Conservation (phyloP, 345 rosid species). For the Microcos paniculata region DNA sequence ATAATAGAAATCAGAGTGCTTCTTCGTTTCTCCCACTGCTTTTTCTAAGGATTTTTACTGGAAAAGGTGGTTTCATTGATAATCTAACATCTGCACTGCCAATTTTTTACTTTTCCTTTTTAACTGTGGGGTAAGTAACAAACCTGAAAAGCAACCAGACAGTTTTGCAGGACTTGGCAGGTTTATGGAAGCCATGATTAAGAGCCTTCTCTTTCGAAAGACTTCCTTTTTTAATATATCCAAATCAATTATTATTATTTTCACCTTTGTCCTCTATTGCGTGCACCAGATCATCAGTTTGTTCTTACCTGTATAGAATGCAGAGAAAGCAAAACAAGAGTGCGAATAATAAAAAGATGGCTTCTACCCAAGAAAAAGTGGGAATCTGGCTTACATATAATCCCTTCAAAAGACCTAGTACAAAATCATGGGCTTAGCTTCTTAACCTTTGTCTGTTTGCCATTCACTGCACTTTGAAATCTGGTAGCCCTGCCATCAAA, state of each 20-base stretch:
- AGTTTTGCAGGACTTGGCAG: slow-evolving; percentile 33
- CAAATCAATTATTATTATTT: too few relatives aligned
- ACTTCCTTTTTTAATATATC: neutral
- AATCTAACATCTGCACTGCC: slow-evolving; percentile 15
- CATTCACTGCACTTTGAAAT: too few relatives aligned
- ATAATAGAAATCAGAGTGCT: slow-evolving; percentile 28
- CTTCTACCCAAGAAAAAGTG: neutral
- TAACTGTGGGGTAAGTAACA: slow-evolving; percentile 23
- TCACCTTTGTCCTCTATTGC: slow-evolving; percentile 4
- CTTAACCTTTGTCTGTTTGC: too few relatives aligned
- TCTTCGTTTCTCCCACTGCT: slow-evolving; percentile 22
- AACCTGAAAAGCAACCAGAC: slow-evolving; percentile 29
- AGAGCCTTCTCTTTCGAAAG: slow-evolving; percentile 11
- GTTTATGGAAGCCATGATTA: slow-evolving; percentile 28
- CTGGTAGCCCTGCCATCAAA: too few relatives aligned
- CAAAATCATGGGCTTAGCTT: too few relatives aligned
- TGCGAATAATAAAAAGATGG: neutral
- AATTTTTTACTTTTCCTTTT: slow-evolving; percentile 4
- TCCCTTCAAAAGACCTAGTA: neutral
- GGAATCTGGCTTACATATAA: neutral
- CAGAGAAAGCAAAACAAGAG: slow-evolving; percentile 1
- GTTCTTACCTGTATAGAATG: neutral
- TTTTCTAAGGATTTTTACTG: slow-evolving; percentile 46
- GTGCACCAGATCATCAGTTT: neutral
- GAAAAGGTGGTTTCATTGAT: slow-evolving; percentile 36